Evolutionary conservation across 345 rosid genomes (phyloP).

Genomic region (Brassica carinata): DNA sequence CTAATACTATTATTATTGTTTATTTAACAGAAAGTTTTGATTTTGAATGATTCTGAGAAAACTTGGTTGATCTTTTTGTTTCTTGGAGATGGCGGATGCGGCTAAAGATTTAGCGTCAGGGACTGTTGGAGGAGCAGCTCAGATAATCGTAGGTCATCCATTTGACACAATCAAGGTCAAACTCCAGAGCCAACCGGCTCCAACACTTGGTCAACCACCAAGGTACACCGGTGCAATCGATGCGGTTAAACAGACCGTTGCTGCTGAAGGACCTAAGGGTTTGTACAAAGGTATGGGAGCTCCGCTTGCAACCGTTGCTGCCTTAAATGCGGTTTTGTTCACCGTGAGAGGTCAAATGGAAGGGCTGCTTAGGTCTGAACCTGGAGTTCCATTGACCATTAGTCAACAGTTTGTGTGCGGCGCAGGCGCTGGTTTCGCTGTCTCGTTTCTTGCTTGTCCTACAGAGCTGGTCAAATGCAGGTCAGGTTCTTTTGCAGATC

Average conservation of each 20-base stretch:
- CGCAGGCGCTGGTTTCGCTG: constrained; percentile 92
- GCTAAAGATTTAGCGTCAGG: constrained; percentile 87
- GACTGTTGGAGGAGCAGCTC: constrained; percentile 95
- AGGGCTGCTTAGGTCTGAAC: constrained; percentile 74
- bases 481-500: constrained; percentile 38
- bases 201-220: constrained; percentile 76
- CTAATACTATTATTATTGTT: no score
- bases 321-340: constrained; percentile 92
- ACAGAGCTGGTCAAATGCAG: constrained; percentile 98
- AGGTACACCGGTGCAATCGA: constrained; percentile 80
- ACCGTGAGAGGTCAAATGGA: constrained; percentile 95
- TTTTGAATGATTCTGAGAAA: background rate
- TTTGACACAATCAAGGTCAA: constrained; percentile 98
- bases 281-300: constrained; percentile 99
- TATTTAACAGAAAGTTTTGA: background rate
- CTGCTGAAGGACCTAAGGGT: constrained; percentile 92
- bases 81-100: constrained; percentile 75
- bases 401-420: constrained; percentile 81
- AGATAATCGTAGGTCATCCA: constrained; percentile 84
- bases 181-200: constrained; percentile 94
- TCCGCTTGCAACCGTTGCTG: constrained; percentile 97
- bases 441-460: constrained; percentile 97
- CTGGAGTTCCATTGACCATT: constrained; percentile 75
- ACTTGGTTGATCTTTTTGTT: background rate
- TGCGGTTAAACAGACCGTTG: constrained; percentile 83